Evolutionary conservation across 192 early-diverging fungal genomes (phyloP).

Genomic region (Podila epicladia): DNA sequence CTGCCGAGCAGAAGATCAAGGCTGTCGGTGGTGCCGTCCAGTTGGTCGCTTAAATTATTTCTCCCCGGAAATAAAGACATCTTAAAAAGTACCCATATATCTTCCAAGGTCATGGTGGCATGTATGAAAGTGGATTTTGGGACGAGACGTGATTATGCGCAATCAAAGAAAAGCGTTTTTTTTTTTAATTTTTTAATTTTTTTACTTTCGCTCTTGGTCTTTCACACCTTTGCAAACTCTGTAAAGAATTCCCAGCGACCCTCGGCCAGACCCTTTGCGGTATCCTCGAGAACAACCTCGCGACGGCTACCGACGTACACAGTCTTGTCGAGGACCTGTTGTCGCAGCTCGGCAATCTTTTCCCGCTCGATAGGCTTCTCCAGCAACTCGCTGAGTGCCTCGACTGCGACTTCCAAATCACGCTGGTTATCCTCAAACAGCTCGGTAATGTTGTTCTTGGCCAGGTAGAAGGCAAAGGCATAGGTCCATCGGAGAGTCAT

Average conservation of each 20-base stretch:
- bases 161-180: too few species aligned
- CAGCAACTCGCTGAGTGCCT: constrained; percentile 90
- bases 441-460: constrained; percentile 83
- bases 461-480: constrained; percentile 95
- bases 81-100: neutral
- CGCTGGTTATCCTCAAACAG: constrained; percentile 99
- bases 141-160: too few species aligned
- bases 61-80: constrained; percentile 18
- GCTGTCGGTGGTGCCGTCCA: constrained; percentile 89
- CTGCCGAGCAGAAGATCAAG: constrained; percentile 99
- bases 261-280: constrained; percentile 86
- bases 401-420: constrained; percentile 98
- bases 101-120: too few species aligned
- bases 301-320: constrained; percentile 90
- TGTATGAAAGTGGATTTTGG: too few species aligned
- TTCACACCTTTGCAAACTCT: constrained; percentile 51
- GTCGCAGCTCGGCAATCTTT: constrained; percentile 82
- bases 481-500: constrained; percentile 98
- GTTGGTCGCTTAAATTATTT: constrained; percentile 62
- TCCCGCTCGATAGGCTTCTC: constrained; percentile 85
- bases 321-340: constrained; percentile 92
- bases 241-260: constrained; percentile 82
- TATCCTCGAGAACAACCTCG: constrained; percentile 92
- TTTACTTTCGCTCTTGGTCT: neutral
- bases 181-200: neutral